phyloP scores from a whole-genome alignment of 257 asterid genomes.

The Solanum infundibuliforme region DNA sequence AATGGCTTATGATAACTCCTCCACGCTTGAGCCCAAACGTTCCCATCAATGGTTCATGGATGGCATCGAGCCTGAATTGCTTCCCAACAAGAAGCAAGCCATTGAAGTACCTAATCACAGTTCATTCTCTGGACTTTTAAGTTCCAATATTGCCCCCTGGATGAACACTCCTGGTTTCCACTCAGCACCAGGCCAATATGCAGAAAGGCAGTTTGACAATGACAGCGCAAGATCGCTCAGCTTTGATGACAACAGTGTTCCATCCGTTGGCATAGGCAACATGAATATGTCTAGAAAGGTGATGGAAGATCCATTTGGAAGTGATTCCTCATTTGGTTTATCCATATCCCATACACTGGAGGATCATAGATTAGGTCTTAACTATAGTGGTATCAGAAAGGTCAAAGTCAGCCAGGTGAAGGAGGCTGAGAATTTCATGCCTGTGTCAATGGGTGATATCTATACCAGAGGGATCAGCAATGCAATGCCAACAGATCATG shows the following conservation, averaged over 20 bases:
- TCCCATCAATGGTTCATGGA: conserved; percentile 19
- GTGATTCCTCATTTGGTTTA: conserved; percentile 16
- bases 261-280: conserved; percentile 7
- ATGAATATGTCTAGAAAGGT: conserved; percentile 1
- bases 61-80: conserved; percentile 11
- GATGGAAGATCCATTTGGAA: conserved; percentile 10
- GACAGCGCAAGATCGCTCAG: conserved; percentile 4
- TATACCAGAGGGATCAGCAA: conserved; percentile 3
- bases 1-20: conserved; percentile 12
- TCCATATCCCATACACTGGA: conserved; percentile 12
- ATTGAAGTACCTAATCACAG: conserved; percentile 6
- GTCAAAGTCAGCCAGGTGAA: conserved; percentile 17
- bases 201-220: conserved; percentile 10
- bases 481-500: not conserved
- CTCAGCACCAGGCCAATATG: conserved; percentile 4
- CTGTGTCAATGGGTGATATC: conserved; percentile 6
- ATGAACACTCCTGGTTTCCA: conserved; percentile 2
- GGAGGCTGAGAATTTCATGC: conserved; percentile 10
- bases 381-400: conserved; percentile 13
- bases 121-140: conserved; percentile 12
- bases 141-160: conserved; percentile 9
- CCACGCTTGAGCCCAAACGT: conserved; percentile 10
- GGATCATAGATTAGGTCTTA: conserved; percentile 11
- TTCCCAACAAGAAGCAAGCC: conserved; percentile 15
- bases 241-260: conserved; percentile 10